Evolutionary conservation across 1,284 basidiomycete genomes (phyloP).

Genomic region (Gymnopus androsaceus): DNA sequence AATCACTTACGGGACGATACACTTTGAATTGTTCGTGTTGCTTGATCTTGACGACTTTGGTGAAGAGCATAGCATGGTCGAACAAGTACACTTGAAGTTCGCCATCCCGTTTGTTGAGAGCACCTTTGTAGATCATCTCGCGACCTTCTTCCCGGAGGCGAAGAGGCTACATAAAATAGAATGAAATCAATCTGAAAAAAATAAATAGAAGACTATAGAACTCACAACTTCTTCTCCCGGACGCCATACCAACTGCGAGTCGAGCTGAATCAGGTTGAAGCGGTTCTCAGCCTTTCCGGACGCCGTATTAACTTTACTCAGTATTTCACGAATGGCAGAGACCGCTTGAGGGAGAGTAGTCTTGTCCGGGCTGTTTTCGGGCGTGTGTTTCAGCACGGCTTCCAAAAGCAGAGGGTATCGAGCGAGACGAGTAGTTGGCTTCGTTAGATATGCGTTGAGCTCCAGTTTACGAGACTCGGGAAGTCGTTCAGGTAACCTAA

Average conservation of each 20-base stretch:
- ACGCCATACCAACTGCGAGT: slow-evolving; percentile 85
- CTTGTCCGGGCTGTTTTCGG: slow-evolving; percentile 91
- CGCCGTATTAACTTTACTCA: slow-evolving; percentile 89
- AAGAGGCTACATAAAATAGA: slow-evolving; percentile 62
- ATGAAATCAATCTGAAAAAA: neutral
- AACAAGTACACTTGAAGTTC: slow-evolving; percentile 95
- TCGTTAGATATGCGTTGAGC: slow-evolving; percentile 97
- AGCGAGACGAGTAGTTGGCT: slow-evolving; percentile 96
- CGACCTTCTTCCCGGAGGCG: slow-evolving; percentile 85
- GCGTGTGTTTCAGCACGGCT: slow-evolving; percentile 92
- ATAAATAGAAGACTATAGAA: slow-evolving; percentile 19
- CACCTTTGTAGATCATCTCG: slow-evolving; percentile 93
- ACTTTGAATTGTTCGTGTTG: slow-evolving; percentile 94
- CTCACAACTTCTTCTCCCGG: slow-evolving; percentile 83
- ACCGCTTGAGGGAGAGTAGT: slow-evolving; percentile 78
- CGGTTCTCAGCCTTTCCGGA: slow-evolving; percentile 91
- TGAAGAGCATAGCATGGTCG: slow-evolving; percentile 95
- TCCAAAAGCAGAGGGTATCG: slow-evolving; percentile 93
- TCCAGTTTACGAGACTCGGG: slow-evolving; percentile 97
- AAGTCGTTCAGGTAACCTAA: slow-evolving; percentile 85
- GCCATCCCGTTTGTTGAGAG: slow-evolving; percentile 89
- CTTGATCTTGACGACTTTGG: slow-evolving; percentile 82
- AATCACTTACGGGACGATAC: slow-evolving; percentile 78
- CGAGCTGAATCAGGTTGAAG: slow-evolving; percentile 89
- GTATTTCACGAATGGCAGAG: slow-evolving; percentile 79